Evolutionary conservation across 2,329 filamentous ascomycete species (phyloP).

Genomic region (Ophiostoma sp.): DNA sequence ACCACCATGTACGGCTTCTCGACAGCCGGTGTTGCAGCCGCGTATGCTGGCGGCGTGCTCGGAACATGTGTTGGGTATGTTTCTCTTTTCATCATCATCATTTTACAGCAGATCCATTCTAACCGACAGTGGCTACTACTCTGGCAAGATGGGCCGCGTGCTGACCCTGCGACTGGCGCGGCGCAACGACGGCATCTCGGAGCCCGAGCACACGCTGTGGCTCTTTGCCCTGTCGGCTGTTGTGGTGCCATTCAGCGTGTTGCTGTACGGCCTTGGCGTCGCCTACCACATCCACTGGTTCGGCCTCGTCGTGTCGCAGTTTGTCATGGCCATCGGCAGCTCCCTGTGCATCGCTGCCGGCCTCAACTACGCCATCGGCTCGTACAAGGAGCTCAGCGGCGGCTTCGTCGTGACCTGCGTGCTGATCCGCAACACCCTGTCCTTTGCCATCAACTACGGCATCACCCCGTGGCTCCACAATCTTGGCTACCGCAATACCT

Average conservation of each 20-base stretch:
- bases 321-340: slow-evolving; percentile 37
- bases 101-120: background rate
- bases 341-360: slow-evolving; percentile 30
- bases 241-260: slow-evolving; percentile 34
- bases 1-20: slow-evolving; percentile 27
- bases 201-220: slow-evolving; percentile 32
- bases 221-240: slow-evolving; percentile 30
- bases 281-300: slow-evolving; percentile 39
- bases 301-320: slow-evolving; percentile 36
- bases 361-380: slow-evolving; percentile 41
- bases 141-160: slow-evolving; percentile 27
- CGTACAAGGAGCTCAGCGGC: slow-evolving; percentile 33
- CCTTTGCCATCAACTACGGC: slow-evolving; percentile 32
- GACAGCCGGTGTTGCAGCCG: slow-evolving; percentile 25
- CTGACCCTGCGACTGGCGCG: slow-evolving; percentile 34
- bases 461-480: slow-evolving; percentile 34
- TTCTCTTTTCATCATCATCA: background rate
- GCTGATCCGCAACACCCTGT: slow-evolving; percentile 30
- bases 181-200: slow-evolving; percentile 37
- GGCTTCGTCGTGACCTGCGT: slow-evolving; percentile 28
- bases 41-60: slow-evolving; percentile 23
- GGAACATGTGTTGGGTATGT: slow-evolving; percentile 15
- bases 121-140: slow-evolving; percentile 24
- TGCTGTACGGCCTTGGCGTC: slow-evolving; percentile 46
- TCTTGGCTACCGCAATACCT: slow-evolving; percentile 25